These are phyloP conservation scores for Adenanthera pavonina DNA, from an alignment of 306 rosid species.

Conservation along the genomic window DNA sequence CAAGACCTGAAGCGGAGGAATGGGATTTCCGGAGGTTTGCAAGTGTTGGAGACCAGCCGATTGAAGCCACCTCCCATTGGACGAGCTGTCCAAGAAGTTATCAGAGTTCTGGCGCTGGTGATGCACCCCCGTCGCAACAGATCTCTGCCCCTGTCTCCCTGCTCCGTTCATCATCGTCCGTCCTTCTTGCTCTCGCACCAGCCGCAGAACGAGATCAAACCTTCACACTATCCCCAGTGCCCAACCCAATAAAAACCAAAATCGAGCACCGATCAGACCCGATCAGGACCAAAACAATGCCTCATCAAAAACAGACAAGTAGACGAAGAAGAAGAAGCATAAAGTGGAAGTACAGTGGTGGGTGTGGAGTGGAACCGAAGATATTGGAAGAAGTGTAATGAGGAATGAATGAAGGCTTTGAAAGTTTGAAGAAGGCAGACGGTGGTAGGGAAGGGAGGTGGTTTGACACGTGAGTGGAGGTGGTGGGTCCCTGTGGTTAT, in stretches of 20 bases:
- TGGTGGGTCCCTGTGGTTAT: slow-evolving; percentile 31
- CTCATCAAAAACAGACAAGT: background rate
- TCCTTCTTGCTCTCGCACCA: background rate
- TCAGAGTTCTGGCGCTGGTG: slow-evolving; percentile 95
- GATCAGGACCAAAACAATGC: slow-evolving; percentile 37
- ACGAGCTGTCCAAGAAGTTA: slow-evolving; percentile 62
- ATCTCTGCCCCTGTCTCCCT: slow-evolving; percentile 92
- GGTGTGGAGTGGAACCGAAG: slow-evolving; percentile 53
- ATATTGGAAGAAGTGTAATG: slow-evolving; percentile 43
- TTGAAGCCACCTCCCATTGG: slow-evolving; percentile 83
- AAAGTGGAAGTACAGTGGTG: slow-evolving; percentile 18
- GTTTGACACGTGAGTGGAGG: slow-evolving; percentile 38
- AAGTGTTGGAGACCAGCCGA: slow-evolving; percentile 96
- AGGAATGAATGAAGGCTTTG: slow-evolving; percentile 40
- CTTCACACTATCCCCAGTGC: background rate
- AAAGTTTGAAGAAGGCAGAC: slow-evolving; percentile 40
- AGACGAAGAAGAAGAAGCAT: background rate
- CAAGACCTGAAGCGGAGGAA: slow-evolving; percentile 74
- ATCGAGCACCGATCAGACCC: slow-evolving; percentile 11
- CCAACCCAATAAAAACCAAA: background rate
- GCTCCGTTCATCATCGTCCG: slow-evolving; percentile 72
- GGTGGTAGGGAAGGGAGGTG: background rate
- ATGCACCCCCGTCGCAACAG: slow-evolving; percentile 77
- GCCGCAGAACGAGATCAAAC: background rate
- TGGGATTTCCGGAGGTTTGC: slow-evolving; percentile 63